Evolutionary conservation across 306 rosid genomes (phyloP), one percentile per base, ranked within the genome.

Genomic region (Cucumis melo): DNA sequence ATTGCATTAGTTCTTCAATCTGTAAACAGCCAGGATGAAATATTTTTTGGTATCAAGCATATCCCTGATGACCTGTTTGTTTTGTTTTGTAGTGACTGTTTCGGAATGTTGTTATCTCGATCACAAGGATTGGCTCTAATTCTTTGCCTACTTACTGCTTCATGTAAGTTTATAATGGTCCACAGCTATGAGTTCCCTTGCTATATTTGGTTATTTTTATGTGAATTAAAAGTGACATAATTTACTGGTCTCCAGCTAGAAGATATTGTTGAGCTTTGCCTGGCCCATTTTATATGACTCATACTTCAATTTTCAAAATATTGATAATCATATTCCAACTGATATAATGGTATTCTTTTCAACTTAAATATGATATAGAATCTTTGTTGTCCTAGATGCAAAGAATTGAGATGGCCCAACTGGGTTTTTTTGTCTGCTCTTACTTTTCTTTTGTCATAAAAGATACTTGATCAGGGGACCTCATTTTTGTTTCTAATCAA

Each of bases 21-120:
- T 46, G 39, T 48, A 71, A 71, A 44, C 75, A 44, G 59, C 41
- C 76, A 71, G 44, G 38, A 27, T 16, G 44, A 73, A 73, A 51
- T 73, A 50, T 51, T 46, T 73, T 17, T 73, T 32, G 61, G 56
- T 48, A 53, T 57, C 79, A 53, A 78, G 67, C 68, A 63, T 50
- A 84, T 79, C 86, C 59, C 75, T 23, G 60, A 76, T 74, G 84
- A 88, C 78, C 81, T 64, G 42, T 83, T 67, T 79, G 38, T 60
- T 70, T 80, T 83, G 85, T 84, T 83, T 71, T 82, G 60, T 81
- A 58, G 86, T 79, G 78, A 81, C 83, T 75, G 72, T 77, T 78
- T 65, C 29, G 54, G 42, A 82, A 54, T 73, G 79, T 46, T 27
- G 74, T 64, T 56, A 71, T 56, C 62, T 80, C 76, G 50, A 51